phyloP scores from a whole-genome alignment of 208 protist genomes.

The Acanthamoeba castellanii region DNA sequence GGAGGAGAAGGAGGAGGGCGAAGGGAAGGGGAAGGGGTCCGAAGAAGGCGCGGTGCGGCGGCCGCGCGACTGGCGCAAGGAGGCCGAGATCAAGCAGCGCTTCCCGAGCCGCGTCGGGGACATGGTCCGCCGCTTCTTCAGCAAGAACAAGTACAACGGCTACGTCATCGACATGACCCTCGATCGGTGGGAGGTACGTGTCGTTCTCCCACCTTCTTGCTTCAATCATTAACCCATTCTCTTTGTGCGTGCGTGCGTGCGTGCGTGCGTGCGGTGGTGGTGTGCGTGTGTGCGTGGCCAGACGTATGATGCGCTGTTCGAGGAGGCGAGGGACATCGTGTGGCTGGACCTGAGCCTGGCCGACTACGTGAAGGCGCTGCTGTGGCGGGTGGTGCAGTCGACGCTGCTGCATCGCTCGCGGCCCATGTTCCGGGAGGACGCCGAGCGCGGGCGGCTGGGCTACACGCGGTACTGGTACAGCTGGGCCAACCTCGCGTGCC shows the following conservation, averaged over 20 bases:
- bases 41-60: neutral
- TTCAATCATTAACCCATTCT: neutral
- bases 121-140: constrained; percentile 59
- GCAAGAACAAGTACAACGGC: constrained; percentile 67
- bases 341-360: constrained; percentile 15
- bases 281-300: neutral
- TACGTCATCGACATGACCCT: constrained; percentile 59
- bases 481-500: neutral
- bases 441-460: neutral
- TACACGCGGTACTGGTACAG: constrained; percentile 30
- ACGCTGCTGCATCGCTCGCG: neutral
- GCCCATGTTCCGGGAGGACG: constrained; percentile 43
- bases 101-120: constrained; percentile 36
- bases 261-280: neutral
- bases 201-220: neutral
- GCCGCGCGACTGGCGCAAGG: neutral
- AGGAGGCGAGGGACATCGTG: constrained; percentile 30
- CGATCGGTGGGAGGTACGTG: constrained; percentile 35
- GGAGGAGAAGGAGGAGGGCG: too few relatives aligned
- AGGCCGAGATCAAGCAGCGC: constrained; percentile 37
- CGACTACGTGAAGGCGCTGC: neutral
- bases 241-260: too few relatives aligned
- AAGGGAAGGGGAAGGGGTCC: neutral
- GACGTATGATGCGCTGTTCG: constrained; percentile 52
- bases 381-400: neutral